Base-by-base conservation (phyloP, 768 basidiomycete genomes). In the Flagelloscypha sp. region DNA sequence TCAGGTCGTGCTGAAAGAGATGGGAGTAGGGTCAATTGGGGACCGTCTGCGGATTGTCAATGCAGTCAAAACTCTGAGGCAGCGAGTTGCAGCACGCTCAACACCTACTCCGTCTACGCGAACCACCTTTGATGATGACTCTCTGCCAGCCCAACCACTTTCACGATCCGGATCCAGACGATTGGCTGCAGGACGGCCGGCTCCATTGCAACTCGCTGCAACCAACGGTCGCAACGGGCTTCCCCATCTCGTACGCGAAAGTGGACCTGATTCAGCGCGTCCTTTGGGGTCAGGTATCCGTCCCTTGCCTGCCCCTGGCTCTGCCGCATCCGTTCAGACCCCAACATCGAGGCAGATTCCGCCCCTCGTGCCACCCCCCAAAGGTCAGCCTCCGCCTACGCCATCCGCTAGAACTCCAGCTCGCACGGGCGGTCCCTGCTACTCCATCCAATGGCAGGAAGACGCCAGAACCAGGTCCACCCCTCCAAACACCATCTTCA, bases 21-120 rank as follows among this genome's bases (percentile, higher is more conserved):
- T 98, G 77, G 84, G 84, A 10, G 74, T 99, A 19, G 48, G 67
- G 21, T 88, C 83, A 57, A 82, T 99, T 27, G 95, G 95, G 8
- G 95, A 99, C 58, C 67, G 93, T 32, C 75, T 97, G 6, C 73
- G 88, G 51, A 84, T 99, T 33, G 50, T 89, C 13, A 83, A 76
- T 38, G 94, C 80, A 1, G 84, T 99, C 41, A 92, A 90, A 53
- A 53, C 62, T 5, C 66, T 98, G 11, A 66, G 93, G 22, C 70
- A 74, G 44, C 70, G 68, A 43, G 78, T 76, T 31, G 53, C 62
- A 32, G 15, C 42, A 9, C 32, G 50, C 15, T 18, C 52, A 7
- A 46, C 45, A 4, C 20, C 38, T n/a, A n/a, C n/a, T n/a, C n/a
- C n/a, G n/a, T 9, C 9, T 27, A 43, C 37, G 30, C 15, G 21